Evolutionary conservation across 225 moss, liverwort and hornwort species (phyloP).

Genomic region (Polytrichum formosum): DNA sequence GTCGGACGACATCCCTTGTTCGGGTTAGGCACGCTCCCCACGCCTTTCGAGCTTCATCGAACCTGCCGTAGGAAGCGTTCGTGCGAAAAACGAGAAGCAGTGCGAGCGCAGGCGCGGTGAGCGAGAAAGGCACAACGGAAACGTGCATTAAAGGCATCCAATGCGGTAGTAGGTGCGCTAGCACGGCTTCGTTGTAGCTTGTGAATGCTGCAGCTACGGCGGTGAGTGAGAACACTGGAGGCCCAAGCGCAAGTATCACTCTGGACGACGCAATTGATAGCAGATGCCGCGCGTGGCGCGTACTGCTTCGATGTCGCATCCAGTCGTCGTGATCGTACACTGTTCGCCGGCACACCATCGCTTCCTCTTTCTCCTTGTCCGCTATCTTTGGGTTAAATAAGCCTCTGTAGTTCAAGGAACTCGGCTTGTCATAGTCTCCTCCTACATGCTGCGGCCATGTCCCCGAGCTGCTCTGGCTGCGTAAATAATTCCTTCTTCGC

Average conservation of each 20-base stretch:
- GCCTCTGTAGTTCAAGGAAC: slow-evolving; percentile 24
- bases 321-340: slow-evolving; percentile 71
- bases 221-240: slow-evolving; percentile 52
- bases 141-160: slow-evolving; percentile 68
- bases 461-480: slow-evolving; percentile 5
- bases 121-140: slow-evolving; percentile 57
- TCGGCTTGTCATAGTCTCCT: slow-evolving; percentile 14
- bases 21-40: slow-evolving; percentile 58
- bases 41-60: slow-evolving; percentile 67
- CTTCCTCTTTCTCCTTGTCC: slow-evolving; percentile 46
- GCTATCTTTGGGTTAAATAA: slow-evolving; percentile 33
- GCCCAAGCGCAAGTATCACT: slow-evolving; percentile 50
- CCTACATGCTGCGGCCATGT: slow-evolving; percentile 17
- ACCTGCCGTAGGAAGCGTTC: slow-evolving; percentile 67
- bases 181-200: slow-evolving; percentile 50
- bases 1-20: slow-evolving; percentile 55
- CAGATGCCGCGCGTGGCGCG: slow-evolving; percentile 56
- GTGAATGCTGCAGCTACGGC: slow-evolving; percentile 39
- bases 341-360: slow-evolving; percentile 51
- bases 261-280: slow-evolving; percentile 54
- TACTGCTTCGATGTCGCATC: slow-evolving; percentile 71
- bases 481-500: slow-evolving; percentile 11
- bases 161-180: slow-evolving; percentile 28
- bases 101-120: slow-evolving; percentile 62
- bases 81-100: slow-evolving; percentile 73